Evolutionary conservation across 176 grass and related monocot genomes (phyloP), one percentile per base, ranked within the genome.

Genomic region (Oryza glumipatula): DNA sequence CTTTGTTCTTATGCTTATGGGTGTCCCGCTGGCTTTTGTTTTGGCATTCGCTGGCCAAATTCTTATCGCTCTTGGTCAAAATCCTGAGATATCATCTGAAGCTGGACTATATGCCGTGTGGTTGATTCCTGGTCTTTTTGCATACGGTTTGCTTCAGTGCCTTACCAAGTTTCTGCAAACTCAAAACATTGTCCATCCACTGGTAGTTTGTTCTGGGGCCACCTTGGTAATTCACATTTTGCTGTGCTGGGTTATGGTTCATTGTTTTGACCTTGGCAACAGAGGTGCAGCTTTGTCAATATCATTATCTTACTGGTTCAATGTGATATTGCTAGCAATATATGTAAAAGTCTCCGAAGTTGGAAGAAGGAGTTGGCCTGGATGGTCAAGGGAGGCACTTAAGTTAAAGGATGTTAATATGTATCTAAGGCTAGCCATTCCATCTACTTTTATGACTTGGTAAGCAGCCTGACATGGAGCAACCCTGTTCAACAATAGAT

Each of bases 391-490:
- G 32, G 87, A 88, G 28, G 91, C 83, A 63, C 11, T 92, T 11
- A 72, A 49, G 61, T n/a, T 93, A 39, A 86, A 78, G 74, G 88
- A 93, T 92, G 78, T 89, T 32, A 68, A 82, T 80, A 71, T 73
- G 9, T 98, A 93, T 88, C 77, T 98, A 65, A 93, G 77, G 69
- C 87, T 98, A 14, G 95, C 95, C 52, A 81, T 98, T 90, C 91
- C 93, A 77, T 98, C 93, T 7, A 92, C 95, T 44, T 92, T 95
- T 77, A 95, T 98, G 95, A 90, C 84, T 47, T 98, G 95, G 95
- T 95, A 89, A 95, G 72, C 63, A 95, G 72, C 52, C 72, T 79
- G 39, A 23, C 46, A 72, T 46, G 51, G 46, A 82, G 22, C 22
- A 73, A 10, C 32, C 5, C 7, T 56, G 52, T 56, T 56, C 52